Evolutionary conservation across 2,329 filamentous ascomycete genomes (phyloP), one percentile per base, ranked within the genome.

Genomic region (Aspergillus eucalypticola): DNA sequence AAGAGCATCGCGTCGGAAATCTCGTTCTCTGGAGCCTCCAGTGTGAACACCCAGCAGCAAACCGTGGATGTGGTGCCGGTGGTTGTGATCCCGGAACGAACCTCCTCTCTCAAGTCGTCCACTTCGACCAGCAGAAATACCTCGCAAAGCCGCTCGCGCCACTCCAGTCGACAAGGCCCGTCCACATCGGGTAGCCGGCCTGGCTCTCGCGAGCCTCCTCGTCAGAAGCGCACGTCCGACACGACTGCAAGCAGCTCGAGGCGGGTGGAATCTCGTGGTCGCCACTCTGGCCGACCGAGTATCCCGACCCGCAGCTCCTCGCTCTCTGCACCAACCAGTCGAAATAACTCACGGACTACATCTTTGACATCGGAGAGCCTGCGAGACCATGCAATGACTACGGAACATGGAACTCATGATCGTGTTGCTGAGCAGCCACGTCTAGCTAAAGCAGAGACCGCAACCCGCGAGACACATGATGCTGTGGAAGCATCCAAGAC

Each of bases 81-180:
- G 38, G 76, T 81, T 25, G 78, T 82, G 19, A 79, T 82, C 56
- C 80, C 80, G 1, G 73, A 82, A 62, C 72, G 80, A 60, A 73
- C 67, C 29, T 81, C 80, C 5, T 82, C 80, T 19, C 67, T 82
- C 17, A 74, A 70, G 44, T 76, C 73, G 15, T 76, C 79, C 25
- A 66, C 67, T 5, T 68, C 71, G 25, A 75, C 68, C 54, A 80
- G 74, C 52, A 67, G 74, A 56, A 68, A 66, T 51, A 72, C 76
- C 46, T 79, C 79, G 19, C 69, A 67, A 44, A 69, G 70, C n/a
- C 69, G 69, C 39, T 80, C 79, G 48, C 69, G 71, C 44, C 73
- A 67, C n/a, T 78, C 77, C 38, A 71, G 65, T 56, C 73, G 66
- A 63, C 73, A 74, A 23, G 72, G 75, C 52, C 73, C 72, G 15